Base-by-base conservation (phyloP, 2,329 filamentous ascomycete genomes). In the Colletotrichum somersetense region DNA sequence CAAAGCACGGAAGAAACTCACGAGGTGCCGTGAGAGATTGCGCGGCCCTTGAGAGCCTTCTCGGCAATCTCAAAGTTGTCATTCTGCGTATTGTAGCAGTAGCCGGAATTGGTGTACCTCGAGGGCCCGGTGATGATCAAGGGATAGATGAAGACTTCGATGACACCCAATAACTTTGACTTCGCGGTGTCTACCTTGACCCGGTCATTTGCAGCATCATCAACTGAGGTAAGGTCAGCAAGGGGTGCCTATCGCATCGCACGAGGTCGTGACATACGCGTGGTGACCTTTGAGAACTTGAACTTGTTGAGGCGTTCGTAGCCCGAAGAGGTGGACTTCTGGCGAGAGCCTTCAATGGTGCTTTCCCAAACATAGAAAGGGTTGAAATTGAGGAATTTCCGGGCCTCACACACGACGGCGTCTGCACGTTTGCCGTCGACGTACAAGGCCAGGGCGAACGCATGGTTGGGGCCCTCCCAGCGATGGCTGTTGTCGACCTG, bases 21-120 rank as follows among this genome's bases (percentile, higher is more conserved):
- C 74, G 68, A 74, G 11, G 72, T 75, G 14, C 72, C 72, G 40
- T 78, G 75, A 7, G 76, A 75, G 11, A 73, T 63, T 11, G 72
- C 48, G n/a, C 64, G 72, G 3, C 76, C 75, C 56, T 74, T 76
- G 4, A 74, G 62, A 11, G 74, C 71, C 59, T 75, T 72, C 38
- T 66, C 70, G 7, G 73, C 58, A 12, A 77, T 20, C 14, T 61
- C 61, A 20, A 73, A 62, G 35, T 16, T 50, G 16, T 38, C 52
- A 12, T 52, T 33, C 14, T 33, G 26, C 38, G 30, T 33, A 16
- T 44, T 18, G 38, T 10, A 16, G 26, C 48, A 26, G 18, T 26
- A 23, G 14, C 11, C 3, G 16, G 3, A 12, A 12, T 3, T 16
- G 5, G 3, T 38, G 23, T 14, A 67, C 26, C 18, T 48, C 33